A percentile compares a stretch with the other conserved stretches of the same genome.
phyloP scores from a whole-genome alignment of 2,329 filamentous ascomycete genomes.

The Penicillium sp. region DNA sequence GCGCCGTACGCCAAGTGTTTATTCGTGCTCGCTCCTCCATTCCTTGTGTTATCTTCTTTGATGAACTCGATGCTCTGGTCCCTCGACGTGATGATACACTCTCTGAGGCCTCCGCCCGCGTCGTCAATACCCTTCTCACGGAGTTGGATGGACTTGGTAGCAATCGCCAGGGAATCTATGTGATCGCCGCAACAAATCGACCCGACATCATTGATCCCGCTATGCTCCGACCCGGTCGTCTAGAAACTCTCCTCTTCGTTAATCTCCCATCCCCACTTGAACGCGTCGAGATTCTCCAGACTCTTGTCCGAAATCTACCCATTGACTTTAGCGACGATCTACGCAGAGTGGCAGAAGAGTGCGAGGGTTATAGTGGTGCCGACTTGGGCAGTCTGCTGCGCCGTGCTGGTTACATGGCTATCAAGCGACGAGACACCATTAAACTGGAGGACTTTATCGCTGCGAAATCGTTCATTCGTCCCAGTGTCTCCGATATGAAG shows the following conservation, averaged over 20 bases:
- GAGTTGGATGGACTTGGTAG: slow-evolving; percentile 79
- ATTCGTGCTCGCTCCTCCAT: slow-evolving; percentile 76
- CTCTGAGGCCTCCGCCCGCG: slow-evolving; percentile 75
- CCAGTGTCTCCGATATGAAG: slow-evolving; percentile 53
- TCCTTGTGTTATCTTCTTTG: slow-evolving; percentile 95
- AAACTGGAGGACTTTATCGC: slow-evolving; percentile 41
- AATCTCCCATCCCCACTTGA: slow-evolving; percentile 74
- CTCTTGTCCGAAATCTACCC: slow-evolving; percentile 50
- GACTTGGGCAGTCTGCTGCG: slow-evolving; percentile 56
- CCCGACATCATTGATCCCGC: slow-evolving; percentile 96
- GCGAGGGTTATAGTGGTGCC: slow-evolving; percentile 69
- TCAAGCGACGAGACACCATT: slow-evolving; percentile 46
- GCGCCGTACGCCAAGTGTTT: slow-evolving; percentile 87
- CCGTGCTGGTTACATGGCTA: slow-evolving; percentile 54
- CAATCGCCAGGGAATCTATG: slow-evolving; percentile 77
- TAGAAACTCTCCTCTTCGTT: slow-evolving; percentile 84
- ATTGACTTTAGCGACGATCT: slow-evolving; percentile 52
- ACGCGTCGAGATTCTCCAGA: slow-evolving; percentile 76
- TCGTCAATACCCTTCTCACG: slow-evolving; percentile 91
- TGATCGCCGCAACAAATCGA: slow-evolving; percentile 90
- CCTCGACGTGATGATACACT: slow-evolving; percentile 72
- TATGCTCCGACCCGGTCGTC: slow-evolving; percentile 83
- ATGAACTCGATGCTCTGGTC: slow-evolving; percentile 90
- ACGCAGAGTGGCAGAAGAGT: slow-evolving; percentile 62
- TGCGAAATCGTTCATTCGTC: slow-evolving; percentile 38